Evolutionary conservation across 129 eudicot species (phyloP), one percentile per base, ranked within the genome.

Genomic region (Silybum marianum): DNA sequence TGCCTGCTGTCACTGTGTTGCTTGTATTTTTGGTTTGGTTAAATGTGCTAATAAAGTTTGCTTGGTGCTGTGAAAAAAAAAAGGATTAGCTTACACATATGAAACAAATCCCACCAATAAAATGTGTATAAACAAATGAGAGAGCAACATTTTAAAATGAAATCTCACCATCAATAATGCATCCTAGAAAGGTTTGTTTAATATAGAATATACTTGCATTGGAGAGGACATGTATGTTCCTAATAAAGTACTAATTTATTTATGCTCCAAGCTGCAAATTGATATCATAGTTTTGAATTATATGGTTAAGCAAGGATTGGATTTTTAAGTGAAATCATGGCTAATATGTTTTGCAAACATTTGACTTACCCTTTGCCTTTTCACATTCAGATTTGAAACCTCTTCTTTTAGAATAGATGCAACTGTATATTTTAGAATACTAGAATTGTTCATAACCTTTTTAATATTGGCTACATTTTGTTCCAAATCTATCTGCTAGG

Each of bases 101-200:
- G 26, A 62, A 62, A 62, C 69, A 22, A 62, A 62, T 63, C 69
- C 69, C 69, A 63, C 69, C 69, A 63, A 63, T 19, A 63, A 62
- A 63, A 62, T 19, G 28, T 2, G 21, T 19, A 62, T 19, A 62
- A 62, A 62, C 24, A n/a, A 19, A 63, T 12, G 4, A 63, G 18
- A 63, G 26, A 26, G 14, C 65, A 63, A 21, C 69, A 63, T 63
- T 63, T 63, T 63, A 19, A 7, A 19, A 9, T 63, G 69, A 19
- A 63, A 63, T 22, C 14, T 22, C 12, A 18, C 22, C 65, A 54
- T 12, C 13, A 21, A 30, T 30, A 30, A 62, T 62, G 69, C 69
- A 62, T 63, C 11, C 68, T 3, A 21, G 25, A n/a, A n/a, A 19
- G 28, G 69, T 63, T 63, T 63, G 69, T 63, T 63, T 63, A 63